Conservation (phyloP, 2,329 filamentous ascomycete genomes). For the Chrysoporthe cubensis region DNA sequence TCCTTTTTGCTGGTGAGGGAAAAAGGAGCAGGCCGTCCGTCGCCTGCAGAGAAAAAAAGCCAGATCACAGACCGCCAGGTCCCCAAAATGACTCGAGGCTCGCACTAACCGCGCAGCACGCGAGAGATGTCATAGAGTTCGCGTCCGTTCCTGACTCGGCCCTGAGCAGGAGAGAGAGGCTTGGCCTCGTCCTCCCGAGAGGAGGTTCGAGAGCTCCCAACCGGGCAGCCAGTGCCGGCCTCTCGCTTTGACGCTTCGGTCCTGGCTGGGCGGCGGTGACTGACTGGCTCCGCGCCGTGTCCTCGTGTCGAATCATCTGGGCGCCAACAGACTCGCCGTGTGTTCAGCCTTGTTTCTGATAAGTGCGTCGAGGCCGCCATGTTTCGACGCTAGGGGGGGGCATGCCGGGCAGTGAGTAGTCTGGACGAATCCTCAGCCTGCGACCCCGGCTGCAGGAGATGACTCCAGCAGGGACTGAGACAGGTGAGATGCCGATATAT, state of each 20-base stretch:
- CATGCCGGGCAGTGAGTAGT: not conserved
- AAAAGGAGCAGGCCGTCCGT: not conserved
- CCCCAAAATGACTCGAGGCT: not conserved
- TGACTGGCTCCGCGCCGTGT: not conserved
- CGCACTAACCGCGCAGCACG: not conserved
- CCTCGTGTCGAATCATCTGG: not conserved
- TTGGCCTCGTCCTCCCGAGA: too few species aligned
- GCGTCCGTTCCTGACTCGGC: slow-evolving; percentile 4
- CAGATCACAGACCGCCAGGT: not conserved
- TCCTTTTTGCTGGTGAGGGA: not conserved
- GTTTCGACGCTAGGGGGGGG: not conserved
- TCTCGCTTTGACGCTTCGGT: not conserved
- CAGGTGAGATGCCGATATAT: slow-evolving; percentile 19
- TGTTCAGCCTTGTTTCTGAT: too few species aligned
- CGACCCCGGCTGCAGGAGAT: slow-evolving; percentile 6
- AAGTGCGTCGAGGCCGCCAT: not conserved
- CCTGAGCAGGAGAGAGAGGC: too few species aligned
- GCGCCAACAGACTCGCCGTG: not conserved
- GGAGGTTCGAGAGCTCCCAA: not conserved
- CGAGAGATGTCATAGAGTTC: not conserved
- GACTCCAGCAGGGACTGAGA: slow-evolving; percentile 21
- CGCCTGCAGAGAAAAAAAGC: not conserved
- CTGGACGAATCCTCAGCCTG: not conserved
- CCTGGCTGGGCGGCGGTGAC: too few species aligned
- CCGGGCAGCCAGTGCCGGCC: too few species aligned